Evolutionary conservation across 2,329 filamentous ascomycete species (phyloP).

Genomic region (Xylaria sp.): DNA sequence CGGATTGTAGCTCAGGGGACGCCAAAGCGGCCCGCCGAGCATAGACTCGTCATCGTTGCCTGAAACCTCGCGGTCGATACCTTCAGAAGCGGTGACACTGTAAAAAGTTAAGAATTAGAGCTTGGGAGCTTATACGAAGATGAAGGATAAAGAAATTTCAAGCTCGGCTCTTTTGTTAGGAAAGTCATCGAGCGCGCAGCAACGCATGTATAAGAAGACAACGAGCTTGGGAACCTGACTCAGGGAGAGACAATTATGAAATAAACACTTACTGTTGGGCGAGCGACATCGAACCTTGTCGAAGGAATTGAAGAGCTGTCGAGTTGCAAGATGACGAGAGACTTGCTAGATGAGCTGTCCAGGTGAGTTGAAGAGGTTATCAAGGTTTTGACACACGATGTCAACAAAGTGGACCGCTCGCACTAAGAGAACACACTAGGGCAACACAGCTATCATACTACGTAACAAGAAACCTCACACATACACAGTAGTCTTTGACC

Average conservation of each 20-base stretch:
- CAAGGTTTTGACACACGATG: slow-evolving; percentile 13
- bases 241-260: background rate
- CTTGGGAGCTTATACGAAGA: background rate
- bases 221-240: background rate
- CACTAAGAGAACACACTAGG: background rate
- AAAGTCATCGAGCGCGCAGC: background rate
- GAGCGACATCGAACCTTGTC: slow-evolving; percentile 53
- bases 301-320: slow-evolving; percentile 10
- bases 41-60: slow-evolving; percentile 37
- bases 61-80: slow-evolving; percentile 53
- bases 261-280: slow-evolving; percentile 50
- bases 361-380: slow-evolving; percentile 14
- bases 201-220: background rate
- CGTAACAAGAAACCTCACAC: slow-evolving; percentile 17
- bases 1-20: slow-evolving; percentile 48
- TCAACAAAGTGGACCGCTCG: slow-evolving; percentile 7
- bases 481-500: background rate
- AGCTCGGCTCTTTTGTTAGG: background rate
- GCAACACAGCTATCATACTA: slow-evolving; percentile 13
- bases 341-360: background rate
- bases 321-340: slow-evolving; percentile 7
- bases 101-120: slow-evolving; percentile 14
- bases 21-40: slow-evolving; percentile 43
- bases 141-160: background rate
- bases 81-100: slow-evolving; percentile 54